Evolutionary conservation across 1,284 basidiomycete species (phyloP).

Genomic region (Rhizoctonia solani): DNA sequence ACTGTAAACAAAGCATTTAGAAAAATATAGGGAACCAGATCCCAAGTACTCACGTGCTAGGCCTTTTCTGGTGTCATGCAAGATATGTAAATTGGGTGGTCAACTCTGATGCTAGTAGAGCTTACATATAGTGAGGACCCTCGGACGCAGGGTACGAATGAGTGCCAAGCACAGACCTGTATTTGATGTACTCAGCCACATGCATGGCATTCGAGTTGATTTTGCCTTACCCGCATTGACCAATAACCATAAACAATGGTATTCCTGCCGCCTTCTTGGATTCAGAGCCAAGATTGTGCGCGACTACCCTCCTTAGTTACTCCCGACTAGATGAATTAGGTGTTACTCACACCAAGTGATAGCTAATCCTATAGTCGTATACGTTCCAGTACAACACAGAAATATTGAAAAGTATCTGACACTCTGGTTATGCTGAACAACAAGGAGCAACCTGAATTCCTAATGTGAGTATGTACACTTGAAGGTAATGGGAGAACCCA

Average conservation of each 20-base stretch:
- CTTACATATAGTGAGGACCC: slow-evolving; percentile 24
- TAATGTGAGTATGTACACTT: neutral
- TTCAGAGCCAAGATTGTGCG: slow-evolving; percentile 32
- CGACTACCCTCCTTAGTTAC: neutral
- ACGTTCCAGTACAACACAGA: slow-evolving; percentile 69
- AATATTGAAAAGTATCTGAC: slow-evolving; percentile 70
- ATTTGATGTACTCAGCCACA: neutral
- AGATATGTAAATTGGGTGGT: neutral
- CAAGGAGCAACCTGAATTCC: slow-evolving; percentile 52
- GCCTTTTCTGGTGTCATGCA: slow-evolving; percentile 6
- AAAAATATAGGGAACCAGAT: neutral
- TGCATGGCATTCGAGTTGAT: neutral
- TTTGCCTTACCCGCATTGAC: slow-evolving; percentile 18
- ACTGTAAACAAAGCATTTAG: neutral
- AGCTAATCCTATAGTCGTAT: slow-evolving; percentile 65
- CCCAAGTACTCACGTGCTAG: slow-evolving; percentile 5
- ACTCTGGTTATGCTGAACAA: slow-evolving; percentile 52
- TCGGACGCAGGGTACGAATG: slow-evolving; percentile 20
- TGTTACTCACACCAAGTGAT: slow-evolving; percentile 70
- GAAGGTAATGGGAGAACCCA: slow-evolving; percentile 44
- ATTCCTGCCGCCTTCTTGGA: slow-evolving; percentile 31
- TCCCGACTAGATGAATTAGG: neutral
- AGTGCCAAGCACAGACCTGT: slow-evolving; percentile 26
- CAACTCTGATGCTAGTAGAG: neutral
- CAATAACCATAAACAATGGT: slow-evolving; percentile 21